Evolutionary conservation across 495 filamentous ascomycete genomes (phyloP).

Genomic region (Lasiosphaeriaceae sp.): DNA sequence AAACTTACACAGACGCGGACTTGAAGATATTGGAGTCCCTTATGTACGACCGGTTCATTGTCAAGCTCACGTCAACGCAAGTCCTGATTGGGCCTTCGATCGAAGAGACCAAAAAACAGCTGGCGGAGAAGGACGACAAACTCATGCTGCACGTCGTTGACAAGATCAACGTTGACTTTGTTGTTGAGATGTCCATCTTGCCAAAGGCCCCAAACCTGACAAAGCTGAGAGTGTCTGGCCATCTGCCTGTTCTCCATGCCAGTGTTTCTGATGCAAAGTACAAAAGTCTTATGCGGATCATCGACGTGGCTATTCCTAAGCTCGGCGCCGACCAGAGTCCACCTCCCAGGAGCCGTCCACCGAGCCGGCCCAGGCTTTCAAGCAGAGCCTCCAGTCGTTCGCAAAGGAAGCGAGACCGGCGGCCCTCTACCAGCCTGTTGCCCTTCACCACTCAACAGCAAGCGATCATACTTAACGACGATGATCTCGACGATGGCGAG

Average conservation of each 20-base stretch:
- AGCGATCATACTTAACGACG: slow-evolving; percentile 73
- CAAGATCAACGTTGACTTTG: slow-evolving; percentile 93
- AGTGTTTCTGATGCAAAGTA: slow-evolving; percentile 93
- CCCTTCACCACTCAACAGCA: slow-evolving; percentile 61
- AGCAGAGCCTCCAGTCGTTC: slow-evolving; percentile 38
- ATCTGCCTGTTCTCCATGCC: slow-evolving; percentile 87
- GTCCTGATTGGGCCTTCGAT: slow-evolving; percentile 93
- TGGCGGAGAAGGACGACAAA: slow-evolving; percentile 62
- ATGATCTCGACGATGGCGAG: slow-evolving; percentile 64
- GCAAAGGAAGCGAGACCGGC: slow-evolving; percentile 22
- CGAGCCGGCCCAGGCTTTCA: slow-evolving; percentile 54
- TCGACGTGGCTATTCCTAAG: slow-evolving; percentile 90
- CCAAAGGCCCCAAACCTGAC: slow-evolving; percentile 93
- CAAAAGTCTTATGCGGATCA: slow-evolving; percentile 90
- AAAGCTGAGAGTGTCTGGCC: slow-evolving; percentile 83
- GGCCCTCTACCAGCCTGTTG: slow-evolving; percentile 37
- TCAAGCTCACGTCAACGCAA: slow-evolving; percentile 91
- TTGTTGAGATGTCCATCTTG: slow-evolving; percentile 85
- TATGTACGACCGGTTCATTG: slow-evolving; percentile 92
- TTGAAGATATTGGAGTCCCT: slow-evolving; percentile 79
- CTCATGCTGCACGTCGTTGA: slow-evolving; percentile 88
- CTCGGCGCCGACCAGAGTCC: slow-evolving; percentile 54
- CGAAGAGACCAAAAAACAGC: slow-evolving; percentile 81
- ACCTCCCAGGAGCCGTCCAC: slow-evolving; percentile 18
- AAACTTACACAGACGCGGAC: slow-evolving; percentile 83